Evolutionary conservation across 2,329 filamentous ascomycete species (phyloP), one percentile per base, ranked within the genome.

Genomic region (Colletotrichum ledebouriae): DNA sequence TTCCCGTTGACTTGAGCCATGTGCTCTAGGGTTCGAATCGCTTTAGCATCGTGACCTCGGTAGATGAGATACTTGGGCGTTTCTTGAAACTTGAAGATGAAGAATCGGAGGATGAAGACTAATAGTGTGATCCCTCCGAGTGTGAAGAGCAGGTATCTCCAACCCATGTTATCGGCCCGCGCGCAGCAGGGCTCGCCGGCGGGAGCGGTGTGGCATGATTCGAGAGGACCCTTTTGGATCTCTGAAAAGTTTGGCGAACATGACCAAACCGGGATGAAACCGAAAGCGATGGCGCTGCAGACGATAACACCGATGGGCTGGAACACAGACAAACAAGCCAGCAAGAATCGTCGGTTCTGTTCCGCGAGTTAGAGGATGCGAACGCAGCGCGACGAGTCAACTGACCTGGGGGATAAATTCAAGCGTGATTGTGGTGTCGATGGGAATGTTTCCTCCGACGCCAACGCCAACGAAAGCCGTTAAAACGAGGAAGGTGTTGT

Each of bases 11-110:
- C 78, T 15, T 82, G 78, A 0, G 86, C 86, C 29, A 89, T 84
- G 73, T 86, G 82, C 62, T 88, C 84, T 2, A 89, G 81, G 3
- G 87, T 79, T 1, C 79, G 72, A 20, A 89, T 82, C 0, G 87
- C 86, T 57, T 87, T 81, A 10, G 80, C 80, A 65, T 89, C 84
- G 15, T 77, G 77, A 0, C 85, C 86, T 70, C 85, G 84, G 20
- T 84, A 83, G 80, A 89, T 85, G 12, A 88, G 78, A 67, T 81
- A 89, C 69, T 89, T 89, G 1, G 87, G 87, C 0, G 83, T 85
- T 72, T 89, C 87, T 70, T 82, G 86, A 52, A 89, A 84, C 10
- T 80, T 85, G 74, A 89, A 89, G 69, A 84, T 79, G 7, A 84
- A 74, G 70, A 86, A 87, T n/a, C 87, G 86, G 13, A 84, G 71